A percentile compares a stretch with the other conserved stretches of the same genome.
Evolutionary conservation across 2,329 filamentous ascomycete genomes (phyloP).

Genomic region (Penicillium hesseltinei): DNA sequence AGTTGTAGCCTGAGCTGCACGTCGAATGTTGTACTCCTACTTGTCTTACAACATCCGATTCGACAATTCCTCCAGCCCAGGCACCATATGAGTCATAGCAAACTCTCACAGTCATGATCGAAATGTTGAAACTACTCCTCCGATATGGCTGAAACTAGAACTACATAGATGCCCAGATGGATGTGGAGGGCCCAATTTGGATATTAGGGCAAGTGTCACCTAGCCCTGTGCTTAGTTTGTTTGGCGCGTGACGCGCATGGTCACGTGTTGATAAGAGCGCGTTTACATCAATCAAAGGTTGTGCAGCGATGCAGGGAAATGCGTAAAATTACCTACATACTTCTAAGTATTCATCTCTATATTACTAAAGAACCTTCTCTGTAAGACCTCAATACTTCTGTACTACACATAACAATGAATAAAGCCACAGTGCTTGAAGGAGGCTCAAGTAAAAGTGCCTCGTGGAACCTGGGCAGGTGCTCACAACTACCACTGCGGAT

Average conservation of each 20-base stretch:
- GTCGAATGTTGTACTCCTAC: not conserved
- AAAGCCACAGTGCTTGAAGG: not conserved
- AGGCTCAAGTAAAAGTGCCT: not conserved
- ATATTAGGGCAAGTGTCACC: not conserved
- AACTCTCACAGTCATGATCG: not conserved
- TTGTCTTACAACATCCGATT: not conserved
- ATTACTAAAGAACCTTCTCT: not conserved
- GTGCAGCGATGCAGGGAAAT: not conserved
- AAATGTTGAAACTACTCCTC: not conserved
- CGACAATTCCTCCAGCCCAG: not conserved
- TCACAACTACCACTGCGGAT: not conserved
- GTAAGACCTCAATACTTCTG: not conserved
- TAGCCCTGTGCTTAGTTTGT: not conserved
- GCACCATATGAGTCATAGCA: not conserved
- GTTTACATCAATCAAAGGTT: not conserved
- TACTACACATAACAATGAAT: not conserved
- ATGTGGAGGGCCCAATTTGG: not conserved
- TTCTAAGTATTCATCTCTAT: not conserved
- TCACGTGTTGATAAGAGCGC: constrained; percentile 7
- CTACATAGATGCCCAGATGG: not conserved
- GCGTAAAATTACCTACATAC: not conserved
- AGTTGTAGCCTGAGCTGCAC: not conserved
- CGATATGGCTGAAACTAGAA: not conserved
- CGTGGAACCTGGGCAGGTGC: not conserved
- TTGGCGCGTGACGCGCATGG: not conserved